Evolutionary conservation across 140 eudicot species (phyloP), one percentile per base, ranked within the genome.

Genomic region (Anethum foeniculum): DNA sequence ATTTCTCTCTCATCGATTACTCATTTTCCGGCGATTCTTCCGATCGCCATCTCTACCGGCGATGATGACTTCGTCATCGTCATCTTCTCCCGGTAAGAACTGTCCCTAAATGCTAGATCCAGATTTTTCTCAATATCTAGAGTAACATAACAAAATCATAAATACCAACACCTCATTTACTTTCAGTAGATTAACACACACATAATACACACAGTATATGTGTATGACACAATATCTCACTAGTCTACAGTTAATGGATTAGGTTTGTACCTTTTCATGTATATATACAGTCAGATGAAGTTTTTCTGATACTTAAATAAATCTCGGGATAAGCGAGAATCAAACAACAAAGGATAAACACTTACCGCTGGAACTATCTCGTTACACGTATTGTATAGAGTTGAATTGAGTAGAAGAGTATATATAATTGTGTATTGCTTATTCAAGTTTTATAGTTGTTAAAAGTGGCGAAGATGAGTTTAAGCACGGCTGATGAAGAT

Each of bases 381-480:
- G 1, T 41, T 4, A 5, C 44, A 4, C 44, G 44, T 41, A 41
- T 41, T 41, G 46, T 41, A 41, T 41, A 44, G 21, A 71, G 41
- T 23, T 71, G 76, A 71, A 8, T 36, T 36, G 41, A 71, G 25
- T 16, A 18, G 47, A 71, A 15, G 76, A 32, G 44, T 34, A 1
- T 12, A 27, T 30, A 62, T 62, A 6, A 1, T 25, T 62, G 71
- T 25, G 38, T 65, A 28, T 65, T 65, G 34, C 16, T 44, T 39
- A 34, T 21, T n/a, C 3, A 36, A 41, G 7, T 43, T 34, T n/a
- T 23, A 73, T 7, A 43, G 54, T 43, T 73, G 32, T 73, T n/a
- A 13, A 86, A 87, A 87, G 90, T 87, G 97, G 93, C 86, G 85
- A 93, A 90, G 68, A 93, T 93, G 96, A 91, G 94, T 87, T 85